Percentiles rank a stretch among this genome's conserved stretches.
Evolutionary conservation across 192 early-diverging fungal genomes (phyloP).

Genomic region (Entrophospora sp.): DNA sequence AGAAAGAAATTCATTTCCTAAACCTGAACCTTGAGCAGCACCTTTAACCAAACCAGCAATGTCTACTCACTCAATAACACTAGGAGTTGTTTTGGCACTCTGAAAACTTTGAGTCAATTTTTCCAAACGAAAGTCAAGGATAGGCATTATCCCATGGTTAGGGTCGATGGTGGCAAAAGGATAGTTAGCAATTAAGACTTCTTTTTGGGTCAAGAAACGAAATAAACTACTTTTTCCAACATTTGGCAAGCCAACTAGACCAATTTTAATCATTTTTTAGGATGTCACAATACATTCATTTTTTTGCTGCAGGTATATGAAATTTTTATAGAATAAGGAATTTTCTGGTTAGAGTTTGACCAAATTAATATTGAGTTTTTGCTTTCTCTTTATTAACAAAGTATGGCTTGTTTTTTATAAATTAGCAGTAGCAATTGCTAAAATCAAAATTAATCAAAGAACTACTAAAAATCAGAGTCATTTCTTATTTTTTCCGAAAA

Average conservation of each 20-base stretch:
- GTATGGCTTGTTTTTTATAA: too few relatives aligned
- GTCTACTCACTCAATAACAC: conserved; percentile 59
- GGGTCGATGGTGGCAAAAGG: conserved; percentile 82
- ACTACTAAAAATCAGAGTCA: too few relatives aligned
- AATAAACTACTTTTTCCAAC: conserved; percentile 44
- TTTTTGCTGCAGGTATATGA: neutral
- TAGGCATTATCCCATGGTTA: conserved; percentile 54
- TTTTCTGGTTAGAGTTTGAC: too few relatives aligned
- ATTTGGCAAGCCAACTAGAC: conserved; percentile 9
- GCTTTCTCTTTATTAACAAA: too few relatives aligned
- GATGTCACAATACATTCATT: too few relatives aligned
- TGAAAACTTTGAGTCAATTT: conserved; percentile 54
- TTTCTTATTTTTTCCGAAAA: too few relatives aligned
- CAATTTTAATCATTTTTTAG: too few relatives aligned
- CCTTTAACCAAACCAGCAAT: conserved; percentile 79
- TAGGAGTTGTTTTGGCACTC: conserved; percentile 52
- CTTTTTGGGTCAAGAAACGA: conserved; percentile 45
- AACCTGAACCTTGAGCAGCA: conserved; percentile 26
- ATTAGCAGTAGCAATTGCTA: too few relatives aligned
- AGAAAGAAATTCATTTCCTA: conserved; percentile 73
- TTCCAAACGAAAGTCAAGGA: conserved; percentile 63
- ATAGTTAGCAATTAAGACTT: conserved; percentile 61
- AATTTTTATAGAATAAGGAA: too few relatives aligned
- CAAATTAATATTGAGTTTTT: too few relatives aligned
- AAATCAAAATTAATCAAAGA: too few relatives aligned